Evolutionary conservation across 2,329 filamentous ascomycete species (phyloP).

Genomic region (Microsporum ferrugineum): DNA sequence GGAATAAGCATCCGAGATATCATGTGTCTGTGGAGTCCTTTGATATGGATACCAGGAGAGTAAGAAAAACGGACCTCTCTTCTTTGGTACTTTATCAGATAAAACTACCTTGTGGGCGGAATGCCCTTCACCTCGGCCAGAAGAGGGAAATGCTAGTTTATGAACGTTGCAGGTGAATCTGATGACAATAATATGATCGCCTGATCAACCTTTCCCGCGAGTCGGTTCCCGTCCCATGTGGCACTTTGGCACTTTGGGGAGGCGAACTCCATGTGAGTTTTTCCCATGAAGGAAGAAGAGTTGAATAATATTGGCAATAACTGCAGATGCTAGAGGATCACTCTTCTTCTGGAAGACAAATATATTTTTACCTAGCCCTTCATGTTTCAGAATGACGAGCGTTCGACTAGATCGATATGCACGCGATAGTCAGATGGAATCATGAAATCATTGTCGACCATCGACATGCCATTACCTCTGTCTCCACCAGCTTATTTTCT

Average conservation of each 20-base stretch:
- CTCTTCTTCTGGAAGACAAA: not conserved
- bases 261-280: not conserved
- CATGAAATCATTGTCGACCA: not conserved
- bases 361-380: not conserved
- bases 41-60: not conserved
- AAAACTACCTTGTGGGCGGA: not conserved
- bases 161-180: not conserved
- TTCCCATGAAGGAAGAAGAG: not conserved
- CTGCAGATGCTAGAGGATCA: not conserved
- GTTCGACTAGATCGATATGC: not conserved
- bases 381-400: not conserved
- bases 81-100: not conserved
- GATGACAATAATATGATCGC: not conserved
- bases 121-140: not conserved
- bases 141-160: not conserved
- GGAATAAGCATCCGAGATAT: not conserved
- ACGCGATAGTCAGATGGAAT: not conserved
- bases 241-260: not conserved
- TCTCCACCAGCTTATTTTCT: not conserved
- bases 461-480: not conserved
- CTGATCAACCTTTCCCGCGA: not conserved
- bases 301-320: constrained; percentile 1
- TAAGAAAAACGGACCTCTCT: not conserved
- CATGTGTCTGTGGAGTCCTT: not conserved
- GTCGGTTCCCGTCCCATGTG: not conserved